Evolutionary conservation across 1,139 yeast species (phyloP).

Genomic region (Eremothecium cymbalariae): DNA sequence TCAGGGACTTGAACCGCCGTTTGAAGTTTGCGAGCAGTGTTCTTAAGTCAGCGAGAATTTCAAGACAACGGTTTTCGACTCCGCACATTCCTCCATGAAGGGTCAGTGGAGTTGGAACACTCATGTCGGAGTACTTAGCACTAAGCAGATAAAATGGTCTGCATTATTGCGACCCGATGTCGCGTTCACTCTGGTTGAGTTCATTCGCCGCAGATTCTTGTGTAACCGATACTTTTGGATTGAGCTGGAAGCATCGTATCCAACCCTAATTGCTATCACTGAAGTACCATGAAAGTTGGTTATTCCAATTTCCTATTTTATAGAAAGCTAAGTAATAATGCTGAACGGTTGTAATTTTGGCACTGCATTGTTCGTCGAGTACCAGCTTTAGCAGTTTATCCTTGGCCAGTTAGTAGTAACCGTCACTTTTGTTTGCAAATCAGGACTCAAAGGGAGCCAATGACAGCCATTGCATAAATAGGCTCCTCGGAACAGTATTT

Average conservation of each 20-base stretch:
- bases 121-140: slow-evolving; percentile 54
- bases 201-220: slow-evolving; percentile 20
- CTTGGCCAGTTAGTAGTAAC: slow-evolving; percentile 45
- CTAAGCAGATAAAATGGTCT: slow-evolving; percentile 52
- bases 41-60: slow-evolving; percentile 25
- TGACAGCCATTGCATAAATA: slow-evolving; percentile 49
- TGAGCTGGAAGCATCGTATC: slow-evolving; percentile 55
- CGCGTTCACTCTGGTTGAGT: slow-evolving; percentile 38
- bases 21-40: slow-evolving; percentile 26
- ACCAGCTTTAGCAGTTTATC: slow-evolving; percentile 35
- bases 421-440: slow-evolving; percentile 36
- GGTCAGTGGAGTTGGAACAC: slow-evolving; percentile 55
- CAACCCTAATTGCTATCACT: slow-evolving; percentile 64
- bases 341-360: slow-evolving; percentile 36
- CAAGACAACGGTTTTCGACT: slow-evolving; percentile 25
- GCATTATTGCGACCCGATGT: slow-evolving; percentile 53
- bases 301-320: slow-evolving; percentile 51
- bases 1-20: slow-evolving; percentile 1
- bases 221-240: slow-evolving; percentile 49
- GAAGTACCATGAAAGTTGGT: slow-evolving; percentile 55
- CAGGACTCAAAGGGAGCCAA: slow-evolving; percentile 45
- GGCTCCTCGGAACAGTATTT: slow-evolving; percentile 47
- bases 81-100: slow-evolving; percentile 37
- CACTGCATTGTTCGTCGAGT: slow-evolving; percentile 30
- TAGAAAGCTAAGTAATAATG: slow-evolving; percentile 47